These are phyloP conservation scores for Drechslerella dactyloides DNA, from an alignment of 2,329 filamentous ascomycete genomes.

Conservation along the genomic window DNA sequence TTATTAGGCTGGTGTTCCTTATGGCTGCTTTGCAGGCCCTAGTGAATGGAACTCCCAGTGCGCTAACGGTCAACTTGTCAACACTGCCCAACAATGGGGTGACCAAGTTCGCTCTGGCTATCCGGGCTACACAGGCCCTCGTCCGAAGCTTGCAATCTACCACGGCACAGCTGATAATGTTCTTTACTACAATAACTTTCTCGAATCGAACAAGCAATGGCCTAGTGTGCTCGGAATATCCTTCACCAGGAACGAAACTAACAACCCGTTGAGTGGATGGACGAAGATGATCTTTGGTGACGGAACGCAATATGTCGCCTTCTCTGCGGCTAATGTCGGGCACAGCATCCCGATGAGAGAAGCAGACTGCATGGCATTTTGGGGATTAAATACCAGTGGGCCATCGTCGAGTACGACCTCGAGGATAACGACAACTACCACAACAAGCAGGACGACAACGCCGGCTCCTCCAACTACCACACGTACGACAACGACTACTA, in stretches of 20 bases:
- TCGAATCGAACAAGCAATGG: constrained; percentile 67
- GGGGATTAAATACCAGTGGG: constrained; percentile 34
- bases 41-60: constrained; percentile 64
- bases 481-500: neutral
- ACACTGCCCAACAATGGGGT: constrained; percentile 62
- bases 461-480: constrained; percentile 3
- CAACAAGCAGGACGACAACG: neutral
- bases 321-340: constrained; percentile 19
- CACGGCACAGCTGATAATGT: constrained; percentile 65
- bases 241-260: constrained; percentile 52
- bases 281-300: constrained; percentile 51
- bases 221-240: constrained; percentile 62
- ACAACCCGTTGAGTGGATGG: constrained; percentile 51
- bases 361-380: constrained; percentile 17
- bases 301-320: constrained; percentile 50
- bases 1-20: constrained; percentile 61
- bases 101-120: constrained; percentile 62
- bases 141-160: constrained; percentile 67
- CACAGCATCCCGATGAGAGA: constrained; percentile 28
- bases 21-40: constrained; percentile 63
- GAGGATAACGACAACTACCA: constrained; percentile 7
- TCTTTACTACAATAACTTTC: constrained; percentile 64
- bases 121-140: constrained; percentile 62
- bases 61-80: constrained; percentile 61
- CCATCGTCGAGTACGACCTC: constrained; percentile 21